Base-by-base conservation (phyloP, 768 basidiomycete genomes). In the Mrakia hoshinonis region DNA sequence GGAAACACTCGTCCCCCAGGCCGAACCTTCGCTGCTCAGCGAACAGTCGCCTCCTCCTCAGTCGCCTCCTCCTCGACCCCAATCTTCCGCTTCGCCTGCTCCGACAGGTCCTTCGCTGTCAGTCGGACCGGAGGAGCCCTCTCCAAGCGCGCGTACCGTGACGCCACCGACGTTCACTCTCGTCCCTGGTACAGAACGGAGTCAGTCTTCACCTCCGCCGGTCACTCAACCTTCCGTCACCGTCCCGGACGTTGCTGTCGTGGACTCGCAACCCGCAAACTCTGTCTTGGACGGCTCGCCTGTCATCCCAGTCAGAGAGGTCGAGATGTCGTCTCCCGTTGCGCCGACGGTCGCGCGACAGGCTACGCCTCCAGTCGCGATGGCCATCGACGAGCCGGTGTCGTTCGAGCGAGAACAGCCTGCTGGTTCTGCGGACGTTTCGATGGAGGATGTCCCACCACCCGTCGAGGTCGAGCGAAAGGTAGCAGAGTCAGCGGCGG, bases 371-470 rank as follows among this genome's bases (percentile, higher is more conserved):
- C 26, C 9, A 29, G 34, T 24, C 22, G 31, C 65, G 31, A 67
- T 67, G 65, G 48, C 48, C 18, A 48, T 67, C 51, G 65, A 67
- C 34, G 49, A 67, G 2, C 58, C 58, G 13, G 15, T 31, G 4
- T 29, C 29, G 7, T 9, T 26, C 6, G 51, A 52, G 6, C 51
- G 9, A 52, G 26, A 7, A 7, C 43, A 43, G 15, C 43, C 43
- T 7, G 43, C 43, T 15, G 36, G 0, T 22, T n/a, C 13, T 9
- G 12, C 58, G 34, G 34, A 61, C 9, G 58, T 38, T 20, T 15
- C n/a, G 22, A 36, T 36, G 58, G 34, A 36, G 1, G 58, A 61
- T 11, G 20, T 31, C 24, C 15, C 31, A 15, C n/a, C 58, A 31
- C 20, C 36, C 1, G 58, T 31, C 58, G 58, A 61, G 9, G 31